Conservation (phyloP, 2,329 filamentous ascomycete genomes). For the Plenodomus tracheiphilus region DNA sequence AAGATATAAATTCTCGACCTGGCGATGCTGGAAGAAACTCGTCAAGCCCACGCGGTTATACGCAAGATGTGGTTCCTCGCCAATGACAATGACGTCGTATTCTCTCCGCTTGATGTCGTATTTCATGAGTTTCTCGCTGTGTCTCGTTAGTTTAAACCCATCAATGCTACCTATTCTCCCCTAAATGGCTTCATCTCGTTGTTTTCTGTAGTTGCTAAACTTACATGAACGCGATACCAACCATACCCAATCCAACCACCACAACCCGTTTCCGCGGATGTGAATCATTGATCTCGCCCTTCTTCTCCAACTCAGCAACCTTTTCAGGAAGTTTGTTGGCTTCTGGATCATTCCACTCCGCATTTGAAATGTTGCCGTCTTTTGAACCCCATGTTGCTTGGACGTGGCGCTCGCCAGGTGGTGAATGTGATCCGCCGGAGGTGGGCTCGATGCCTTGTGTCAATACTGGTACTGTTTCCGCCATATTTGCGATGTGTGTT, state of each 20-base stretch:
- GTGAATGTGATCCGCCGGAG: slow-evolving; percentile 37
- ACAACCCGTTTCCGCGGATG: slow-evolving; percentile 67
- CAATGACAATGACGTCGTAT: slow-evolving; percentile 82
- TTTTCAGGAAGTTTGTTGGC: slow-evolving; percentile 51
- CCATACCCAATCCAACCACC: slow-evolving; percentile 89
- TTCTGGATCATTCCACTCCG: slow-evolving; percentile 52
- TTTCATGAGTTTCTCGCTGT: slow-evolving; percentile 85
- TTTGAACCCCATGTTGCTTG: slow-evolving; percentile 32
- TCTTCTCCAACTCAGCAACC: slow-evolving; percentile 37
- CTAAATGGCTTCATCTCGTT: too few relatives aligned
- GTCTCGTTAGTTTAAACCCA: slow-evolving; percentile 1
- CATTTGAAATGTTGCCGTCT: slow-evolving; percentile 47
- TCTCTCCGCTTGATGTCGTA: slow-evolving; percentile 74
- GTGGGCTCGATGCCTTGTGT: slow-evolving; percentile 40
- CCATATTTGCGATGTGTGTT: slow-evolving; percentile 13
- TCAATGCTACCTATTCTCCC: background rate
- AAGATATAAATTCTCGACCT: slow-evolving; percentile 84
- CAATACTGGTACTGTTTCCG: slow-evolving; percentile 29
- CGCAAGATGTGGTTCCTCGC: slow-evolving; percentile 83
- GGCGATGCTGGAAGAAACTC: slow-evolving; percentile 83
- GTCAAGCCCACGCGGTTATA: slow-evolving; percentile 92
- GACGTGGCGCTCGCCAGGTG: slow-evolving; percentile 23
- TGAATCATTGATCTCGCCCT: slow-evolving; percentile 32
- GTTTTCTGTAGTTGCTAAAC: too few relatives aligned
- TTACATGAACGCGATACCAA: slow-evolving; percentile 85